phyloP scores from a whole-genome alignment of 139 green algal genomes.

The Asterochloris sp. region DNA sequence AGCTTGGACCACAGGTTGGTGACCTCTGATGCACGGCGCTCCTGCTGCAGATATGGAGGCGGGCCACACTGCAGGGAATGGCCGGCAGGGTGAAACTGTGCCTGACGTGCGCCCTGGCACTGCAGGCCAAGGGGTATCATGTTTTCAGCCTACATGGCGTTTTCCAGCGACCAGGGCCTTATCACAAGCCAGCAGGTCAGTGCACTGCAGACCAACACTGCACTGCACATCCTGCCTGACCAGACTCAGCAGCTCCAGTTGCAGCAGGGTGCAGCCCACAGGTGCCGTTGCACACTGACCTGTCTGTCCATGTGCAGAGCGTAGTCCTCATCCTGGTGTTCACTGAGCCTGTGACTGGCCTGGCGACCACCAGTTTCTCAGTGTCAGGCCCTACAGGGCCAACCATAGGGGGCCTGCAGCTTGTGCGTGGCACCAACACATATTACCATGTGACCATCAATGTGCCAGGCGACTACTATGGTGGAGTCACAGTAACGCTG shows the following conservation, averaged over 20 bases:
- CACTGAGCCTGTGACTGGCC: slow-evolving; percentile 21
- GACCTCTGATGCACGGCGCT: too few relatives aligned
- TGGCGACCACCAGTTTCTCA: slow-evolving; percentile 15
- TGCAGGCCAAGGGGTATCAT: slow-evolving; percentile 23
- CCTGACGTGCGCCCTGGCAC: too few relatives aligned
- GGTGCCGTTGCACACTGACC: not conserved
- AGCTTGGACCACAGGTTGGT: slow-evolving; percentile 26
- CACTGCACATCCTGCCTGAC: not conserved
- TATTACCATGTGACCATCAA: slow-evolving; percentile 23
- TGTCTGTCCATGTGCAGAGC: slow-evolving; percentile 2
- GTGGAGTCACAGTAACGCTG: slow-evolving; percentile 16
- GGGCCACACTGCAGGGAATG: too few relatives aligned
- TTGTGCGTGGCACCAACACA: slow-evolving; percentile 11
- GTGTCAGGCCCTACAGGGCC: slow-evolving; percentile 1
- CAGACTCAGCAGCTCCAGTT: not conserved
- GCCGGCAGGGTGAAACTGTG: too few relatives aligned
- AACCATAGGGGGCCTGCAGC: slow-evolving; percentile 1
- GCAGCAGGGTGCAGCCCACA: not conserved
- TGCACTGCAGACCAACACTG: too few relatives aligned
- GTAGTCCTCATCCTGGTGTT: slow-evolving; percentile 17
- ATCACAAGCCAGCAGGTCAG: not conserved
- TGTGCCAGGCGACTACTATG: slow-evolving; percentile 20
- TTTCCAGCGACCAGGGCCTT: slow-evolving; percentile 2
- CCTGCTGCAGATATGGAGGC: too few relatives aligned
- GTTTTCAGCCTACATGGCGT: slow-evolving; percentile 18